phyloP scores from a whole-genome alignment of 208 protist species.

The Acanthamoeba divionensis region DNA sequence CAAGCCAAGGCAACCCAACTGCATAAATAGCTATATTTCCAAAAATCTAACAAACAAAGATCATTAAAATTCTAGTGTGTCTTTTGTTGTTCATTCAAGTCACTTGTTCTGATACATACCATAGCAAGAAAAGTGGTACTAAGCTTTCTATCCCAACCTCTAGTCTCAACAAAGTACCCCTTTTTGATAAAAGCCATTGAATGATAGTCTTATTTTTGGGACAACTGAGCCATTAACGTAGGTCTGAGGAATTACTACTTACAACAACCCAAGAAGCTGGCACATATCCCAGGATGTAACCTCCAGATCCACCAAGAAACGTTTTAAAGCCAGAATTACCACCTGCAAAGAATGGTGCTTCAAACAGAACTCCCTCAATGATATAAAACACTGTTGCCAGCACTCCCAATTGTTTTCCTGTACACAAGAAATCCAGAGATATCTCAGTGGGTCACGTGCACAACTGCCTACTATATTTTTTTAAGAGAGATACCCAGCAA shows the following conservation, averaged over 20 bases:
- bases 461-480: not conserved
- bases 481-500: not conserved
- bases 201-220: no score
- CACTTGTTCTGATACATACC: no score
- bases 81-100: no score
- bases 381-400: conserved; percentile 11
- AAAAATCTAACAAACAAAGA: not conserved
- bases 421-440: not conserved
- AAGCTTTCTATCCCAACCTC: conserved; percentile 3
- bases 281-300: conserved; percentile 30
- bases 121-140: conserved; percentile 7
- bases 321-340: not conserved
- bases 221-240: not conserved
- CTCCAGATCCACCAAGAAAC: not conserved
- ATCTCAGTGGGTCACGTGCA: no score
- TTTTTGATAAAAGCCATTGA: not conserved
- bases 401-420: not conserved
- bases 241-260: not conserved
- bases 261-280: conserved; percentile 24
- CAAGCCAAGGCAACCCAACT: conserved; percentile 9
- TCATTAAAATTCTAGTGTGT: no score
- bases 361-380: not conserved
- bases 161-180: not conserved
- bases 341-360: not conserved
- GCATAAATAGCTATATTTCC: conserved; percentile 25